Evolutionary conservation across 2,329 filamentous ascomycete genomes (phyloP).

Genomic region (Neonectria sp.): DNA sequence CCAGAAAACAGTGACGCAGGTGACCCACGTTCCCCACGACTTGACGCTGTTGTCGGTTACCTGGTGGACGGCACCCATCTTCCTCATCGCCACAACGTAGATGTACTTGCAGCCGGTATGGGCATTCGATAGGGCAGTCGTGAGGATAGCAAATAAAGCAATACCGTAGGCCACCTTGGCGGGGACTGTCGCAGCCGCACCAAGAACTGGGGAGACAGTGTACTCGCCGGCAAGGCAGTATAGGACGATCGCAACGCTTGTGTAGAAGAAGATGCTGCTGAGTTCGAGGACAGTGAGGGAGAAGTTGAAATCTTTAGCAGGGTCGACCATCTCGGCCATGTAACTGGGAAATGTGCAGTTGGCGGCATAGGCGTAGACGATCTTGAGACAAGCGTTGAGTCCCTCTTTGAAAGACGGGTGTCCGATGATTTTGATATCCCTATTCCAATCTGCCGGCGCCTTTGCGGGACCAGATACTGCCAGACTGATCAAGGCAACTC

Average conservation of each 20-base stretch:
- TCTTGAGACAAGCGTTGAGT: constrained; percentile 35
- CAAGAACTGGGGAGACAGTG: constrained; percentile 38
- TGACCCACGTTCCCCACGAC: constrained; percentile 43
- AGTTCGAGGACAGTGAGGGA: constrained; percentile 30
- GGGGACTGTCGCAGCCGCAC: constrained; percentile 34
- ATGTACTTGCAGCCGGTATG: constrained; percentile 43
- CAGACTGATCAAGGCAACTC: constrained; percentile 42
- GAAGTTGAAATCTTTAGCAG: constrained; percentile 36
- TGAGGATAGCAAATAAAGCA: constrained; percentile 38
- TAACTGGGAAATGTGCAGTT: constrained; percentile 42
- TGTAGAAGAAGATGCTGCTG: constrained; percentile 37
- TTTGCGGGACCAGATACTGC: constrained; percentile 30
- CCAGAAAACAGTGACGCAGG: constrained; percentile 35
- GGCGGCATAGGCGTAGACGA: constrained; percentile 42
- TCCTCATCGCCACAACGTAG: constrained; percentile 38
- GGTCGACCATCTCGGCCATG: constrained; percentile 44
- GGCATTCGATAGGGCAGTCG: constrained; percentile 36
- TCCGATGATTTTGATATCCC: constrained; percentile 29
- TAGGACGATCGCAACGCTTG: constrained; percentile 32
- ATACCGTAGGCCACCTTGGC: constrained; percentile 44
- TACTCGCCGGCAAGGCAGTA: constrained; percentile 40
- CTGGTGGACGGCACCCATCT: constrained; percentile 32
- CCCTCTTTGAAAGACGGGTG: constrained; percentile 31
- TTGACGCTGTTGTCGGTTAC: constrained; percentile 35
- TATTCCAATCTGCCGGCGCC: constrained; percentile 34